Evolutionary conservation across 805 yeast species (phyloP).

Genomic region (Lipomyces sp.): DNA sequence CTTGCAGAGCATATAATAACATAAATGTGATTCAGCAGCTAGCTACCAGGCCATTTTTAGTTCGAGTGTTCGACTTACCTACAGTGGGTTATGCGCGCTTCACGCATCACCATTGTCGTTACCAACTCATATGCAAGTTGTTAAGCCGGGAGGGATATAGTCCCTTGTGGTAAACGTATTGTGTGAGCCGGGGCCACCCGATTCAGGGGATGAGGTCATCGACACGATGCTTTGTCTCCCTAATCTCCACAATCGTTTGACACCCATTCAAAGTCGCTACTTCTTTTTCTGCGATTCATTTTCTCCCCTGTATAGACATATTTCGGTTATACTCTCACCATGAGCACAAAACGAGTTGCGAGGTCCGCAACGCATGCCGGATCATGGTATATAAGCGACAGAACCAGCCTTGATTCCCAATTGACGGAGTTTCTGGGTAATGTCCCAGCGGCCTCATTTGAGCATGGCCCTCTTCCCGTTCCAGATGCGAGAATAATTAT

Average conservation of each 20-base stretch:
- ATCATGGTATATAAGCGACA: conserved; percentile 73
- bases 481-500: conserved; percentile 57
- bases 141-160: no score
- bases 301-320: neutral
- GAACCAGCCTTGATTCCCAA: conserved; percentile 54
- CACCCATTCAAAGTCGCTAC: neutral
- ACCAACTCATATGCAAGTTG: no score
- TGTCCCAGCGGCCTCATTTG: conserved; percentile 41
- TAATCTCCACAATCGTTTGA: no score
- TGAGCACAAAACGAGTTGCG: conserved; percentile 10
- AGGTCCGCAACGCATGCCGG: conserved; percentile 89
- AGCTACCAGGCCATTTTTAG: no score
- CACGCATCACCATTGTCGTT: no score
- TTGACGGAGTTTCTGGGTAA: conserved; percentile 54
- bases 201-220: conserved; percentile 4
- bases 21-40: no score
- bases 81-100: no score
- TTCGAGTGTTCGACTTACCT: no score
- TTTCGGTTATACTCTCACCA: neutral
- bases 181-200: neutral
- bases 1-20: no score
- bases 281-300: neutral
- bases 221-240: no score
- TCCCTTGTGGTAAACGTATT: no score
- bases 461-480: conserved; percentile 41